Percentiles rank a stretch among this genome's conserved stretches.
These are phyloP conservation scores for Aureobasidium sp. DNA, from an alignment of 2,329 filamentous ascomycete genomes.

Conservation along the genomic window DNA sequence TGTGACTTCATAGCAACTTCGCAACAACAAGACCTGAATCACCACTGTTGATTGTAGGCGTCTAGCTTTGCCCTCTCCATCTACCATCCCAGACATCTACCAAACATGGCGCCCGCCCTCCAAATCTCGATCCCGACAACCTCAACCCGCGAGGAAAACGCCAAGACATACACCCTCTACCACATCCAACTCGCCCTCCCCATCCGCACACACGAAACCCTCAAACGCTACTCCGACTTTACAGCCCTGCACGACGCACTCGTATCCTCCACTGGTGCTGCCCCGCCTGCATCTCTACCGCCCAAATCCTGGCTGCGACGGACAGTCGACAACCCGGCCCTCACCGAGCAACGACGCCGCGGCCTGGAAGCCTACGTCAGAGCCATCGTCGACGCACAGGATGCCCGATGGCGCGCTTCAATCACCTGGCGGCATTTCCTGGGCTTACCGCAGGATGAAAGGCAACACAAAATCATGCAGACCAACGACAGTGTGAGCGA, in stretches of 20 bases:
- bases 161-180: slow-evolving; percentile 68
- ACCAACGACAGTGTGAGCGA: slow-evolving; percentile 33
- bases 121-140: slow-evolving; percentile 42
- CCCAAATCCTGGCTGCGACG: slow-evolving; percentile 71
- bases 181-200: slow-evolving; percentile 72
- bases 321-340: slow-evolving; percentile 60
- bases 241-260: slow-evolving; percentile 58
- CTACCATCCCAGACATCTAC: neutral
- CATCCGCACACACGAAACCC: slow-evolving; percentile 65
- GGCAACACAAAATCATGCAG: slow-evolving; percentile 19
- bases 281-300: slow-evolving; percentile 63
- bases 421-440: slow-evolving; percentile 67
- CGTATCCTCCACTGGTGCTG: slow-evolving; percentile 49
- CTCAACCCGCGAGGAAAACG: slow-evolving; percentile 45
- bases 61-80: neutral
- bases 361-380: slow-evolving; percentile 66
- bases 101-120: slow-evolving; percentile 38
- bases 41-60: too few species aligned
- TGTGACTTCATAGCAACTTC: neutral
- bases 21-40: neutral
- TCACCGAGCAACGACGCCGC: slow-evolving; percentile 63
- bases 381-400: slow-evolving; percentile 64
- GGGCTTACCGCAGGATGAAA: slow-evolving; percentile 53
- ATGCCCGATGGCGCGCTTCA: slow-evolving; percentile 68
- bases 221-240: slow-evolving; percentile 81